Evolutionary conservation across 2,329 filamentous ascomycete species (phyloP).

Genomic region (Emergomyces pasteurianus): DNA sequence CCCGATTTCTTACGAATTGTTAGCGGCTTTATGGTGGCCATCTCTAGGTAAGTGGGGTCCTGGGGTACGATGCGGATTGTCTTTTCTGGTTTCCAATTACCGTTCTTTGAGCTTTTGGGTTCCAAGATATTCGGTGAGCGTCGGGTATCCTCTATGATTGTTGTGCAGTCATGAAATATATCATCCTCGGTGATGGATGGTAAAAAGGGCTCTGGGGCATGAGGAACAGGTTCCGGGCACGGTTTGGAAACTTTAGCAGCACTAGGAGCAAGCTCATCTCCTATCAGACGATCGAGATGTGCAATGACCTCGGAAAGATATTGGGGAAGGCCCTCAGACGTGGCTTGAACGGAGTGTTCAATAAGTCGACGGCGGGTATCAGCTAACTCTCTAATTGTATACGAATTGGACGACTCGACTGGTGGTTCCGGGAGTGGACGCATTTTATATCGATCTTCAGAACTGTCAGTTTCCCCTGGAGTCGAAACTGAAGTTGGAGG

Average conservation of each 20-base stretch:
- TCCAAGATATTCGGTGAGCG: background rate
- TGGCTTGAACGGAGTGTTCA: conserved; percentile 36
- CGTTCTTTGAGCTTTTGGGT: background rate
- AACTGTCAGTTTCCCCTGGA: conserved; percentile 17
- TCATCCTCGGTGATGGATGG: conserved; percentile 2
- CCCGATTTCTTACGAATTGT: conserved; percentile 41
- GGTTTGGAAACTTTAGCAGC: conserved; percentile 34
- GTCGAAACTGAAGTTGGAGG: conserved; percentile 37
- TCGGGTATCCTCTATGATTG: conserved; percentile 3
- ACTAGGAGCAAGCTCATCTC: conserved; percentile 23
- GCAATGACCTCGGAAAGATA: conserved; percentile 50
- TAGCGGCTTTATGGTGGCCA: conserved; percentile 38
- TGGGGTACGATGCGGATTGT: conserved; percentile 48
- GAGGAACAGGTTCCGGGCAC: conserved; percentile 28
- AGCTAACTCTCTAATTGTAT: conserved; percentile 42
- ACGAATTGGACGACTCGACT: conserved; percentile 38
- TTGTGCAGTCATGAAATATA: conserved; percentile 9
- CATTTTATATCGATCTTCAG: conserved; percentile 15
- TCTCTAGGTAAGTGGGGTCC: conserved; percentile 33
- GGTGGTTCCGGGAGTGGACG: conserved; percentile 36
- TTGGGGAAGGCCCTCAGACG: conserved; percentile 32
- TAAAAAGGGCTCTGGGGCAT: background rate
- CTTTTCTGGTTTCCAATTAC: conserved; percentile 20
- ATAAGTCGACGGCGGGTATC: conserved; percentile 48
- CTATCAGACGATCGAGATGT: conserved; percentile 47